Conservation (phyloP, 768 basidiomycete genomes). For the Pulveroboletus sp. region DNA sequence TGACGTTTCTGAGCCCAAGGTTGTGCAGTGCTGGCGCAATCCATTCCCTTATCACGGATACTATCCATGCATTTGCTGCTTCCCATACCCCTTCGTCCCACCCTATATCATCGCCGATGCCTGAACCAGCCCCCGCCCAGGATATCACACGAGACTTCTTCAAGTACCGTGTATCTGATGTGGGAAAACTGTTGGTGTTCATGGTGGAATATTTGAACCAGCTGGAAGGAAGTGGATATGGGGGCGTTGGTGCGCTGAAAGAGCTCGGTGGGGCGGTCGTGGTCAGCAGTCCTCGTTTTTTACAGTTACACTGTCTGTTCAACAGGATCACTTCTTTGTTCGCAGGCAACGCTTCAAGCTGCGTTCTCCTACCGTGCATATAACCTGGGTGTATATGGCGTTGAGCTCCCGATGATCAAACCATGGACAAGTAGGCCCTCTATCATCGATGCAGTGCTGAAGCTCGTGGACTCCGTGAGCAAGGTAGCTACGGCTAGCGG, state of each 20-base stretch:
- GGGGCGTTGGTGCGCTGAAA: constrained; percentile 27
- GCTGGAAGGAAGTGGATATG: constrained; percentile 23
- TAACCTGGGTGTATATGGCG: constrained; percentile 71
- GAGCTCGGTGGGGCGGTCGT: constrained; percentile 48
- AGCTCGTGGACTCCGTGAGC: constrained; percentile 67
- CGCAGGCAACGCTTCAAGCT: constrained; percentile 66
- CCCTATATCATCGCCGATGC: constrained; percentile 31
- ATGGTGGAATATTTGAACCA: constrained; percentile 37
- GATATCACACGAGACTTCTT: constrained; percentile 86
- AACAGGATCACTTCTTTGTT: not conserved
- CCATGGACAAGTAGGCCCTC: constrained; percentile 79
- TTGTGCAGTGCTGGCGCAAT: constrained; percentile 47
- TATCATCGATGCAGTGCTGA: constrained; percentile 64
- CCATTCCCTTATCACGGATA: constrained; percentile 64
- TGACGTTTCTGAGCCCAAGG: not conserved
- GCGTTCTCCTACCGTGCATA: constrained; percentile 72
- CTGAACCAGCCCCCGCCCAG: constrained; percentile 51
- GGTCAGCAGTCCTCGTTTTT: constrained; percentile 40
- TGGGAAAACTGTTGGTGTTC: constrained; percentile 65
- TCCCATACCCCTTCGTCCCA: constrained; percentile 20
- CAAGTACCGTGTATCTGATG: constrained; percentile 57
- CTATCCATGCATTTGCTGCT: constrained; percentile 66
- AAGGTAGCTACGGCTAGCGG: constrained; percentile 20
- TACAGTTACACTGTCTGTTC: not conserved
- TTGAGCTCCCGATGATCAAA: constrained; percentile 63